phyloP scores from a whole-genome alignment of 106 monocot species.

The Alisma plantagoaquatica region DNA sequence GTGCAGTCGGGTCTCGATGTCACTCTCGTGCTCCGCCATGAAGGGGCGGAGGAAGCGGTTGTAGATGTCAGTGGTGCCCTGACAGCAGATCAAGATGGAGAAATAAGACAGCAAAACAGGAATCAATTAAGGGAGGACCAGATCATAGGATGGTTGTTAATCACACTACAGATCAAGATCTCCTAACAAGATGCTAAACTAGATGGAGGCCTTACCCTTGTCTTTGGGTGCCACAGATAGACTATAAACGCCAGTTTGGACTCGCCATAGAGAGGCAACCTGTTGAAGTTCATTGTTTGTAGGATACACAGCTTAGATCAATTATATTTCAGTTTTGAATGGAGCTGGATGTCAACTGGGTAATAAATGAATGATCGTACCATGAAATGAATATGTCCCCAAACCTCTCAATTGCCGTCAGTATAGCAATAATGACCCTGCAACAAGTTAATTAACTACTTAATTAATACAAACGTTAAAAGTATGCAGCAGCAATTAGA shows the following conservation, averaged over 20 bases:
- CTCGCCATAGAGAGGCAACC: conserved; percentile 24
- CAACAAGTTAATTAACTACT: neutral
- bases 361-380: conserved; percentile 1
- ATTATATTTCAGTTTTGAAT: neutral
- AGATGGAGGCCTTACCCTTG: conserved; percentile 11
- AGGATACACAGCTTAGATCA: neutral
- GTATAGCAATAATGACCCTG: conserved; percentile 27
- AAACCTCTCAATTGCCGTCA: conserved; percentile 25
- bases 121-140: too few species aligned
- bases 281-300: neutral
- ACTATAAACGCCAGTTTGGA: conserved; percentile 23
- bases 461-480: too few species aligned
- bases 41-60: conserved; percentile 12
- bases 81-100: neutral
- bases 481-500: neutral
- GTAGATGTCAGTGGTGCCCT: conserved; percentile 20
- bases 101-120: too few species aligned
- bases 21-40: conserved; percentile 33
- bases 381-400: conserved; percentile 25
- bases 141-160: too few species aligned
- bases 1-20: conserved; percentile 37
- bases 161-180: neutral
- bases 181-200: neutral
- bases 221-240: conserved; percentile 31
- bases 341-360: neutral